Evolutionary conservation across 139 green algal species (phyloP), one percentile per base, ranked within the genome.

Genomic region (Volvox reticuliferus): DNA sequence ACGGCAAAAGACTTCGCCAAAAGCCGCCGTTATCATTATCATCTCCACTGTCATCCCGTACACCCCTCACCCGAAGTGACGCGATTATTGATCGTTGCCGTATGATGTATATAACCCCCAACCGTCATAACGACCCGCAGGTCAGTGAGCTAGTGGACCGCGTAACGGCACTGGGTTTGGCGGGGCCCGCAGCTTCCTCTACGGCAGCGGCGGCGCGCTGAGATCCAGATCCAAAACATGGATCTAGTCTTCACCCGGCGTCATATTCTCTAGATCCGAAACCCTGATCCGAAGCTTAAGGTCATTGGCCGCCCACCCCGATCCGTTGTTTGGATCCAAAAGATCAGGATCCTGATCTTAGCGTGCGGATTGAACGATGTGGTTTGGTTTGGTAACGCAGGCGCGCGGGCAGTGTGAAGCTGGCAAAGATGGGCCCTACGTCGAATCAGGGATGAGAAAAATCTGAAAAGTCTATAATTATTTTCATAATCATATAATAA

Each of bases 101-200:
- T 69, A 17, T 19, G 24, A 24, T 16, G 21, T 73, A 28, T 12
- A 82, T 20, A 2, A 55, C 30, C 32, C 24, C 76, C n/a, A 24
- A 50, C 65, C 81, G 6, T n/a, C n/a, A 3, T 16, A 6, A 65
- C 32, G 18, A 19, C 35, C 22, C 16, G 17, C 65, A 89, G 85
- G 85, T 89, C 21, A 75, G 85, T 2, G 85, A 89, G 26, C 85
- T 89, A 26, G 21, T 89, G 44, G 85, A 89, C 19, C 6, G 21
- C 18, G 85, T 89, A 50, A 75, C 69, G 18, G 69, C 69, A 12
- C 85, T 89, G 85, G 85, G 85, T 19, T 68, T 89, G 85, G 69
- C n/a, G 26, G 85, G 78, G 20, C 36, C 36, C 36, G 78, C 36
- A 18, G 78, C 78, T 1, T 22, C 17, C 22, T 37, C 78, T 1